Percentiles rank a stretch among this genome's conserved stretches.
Evolutionary conservation across 768 basidiomycete species (phyloP).

Genomic region (Tricholoma matsutake): DNA sequence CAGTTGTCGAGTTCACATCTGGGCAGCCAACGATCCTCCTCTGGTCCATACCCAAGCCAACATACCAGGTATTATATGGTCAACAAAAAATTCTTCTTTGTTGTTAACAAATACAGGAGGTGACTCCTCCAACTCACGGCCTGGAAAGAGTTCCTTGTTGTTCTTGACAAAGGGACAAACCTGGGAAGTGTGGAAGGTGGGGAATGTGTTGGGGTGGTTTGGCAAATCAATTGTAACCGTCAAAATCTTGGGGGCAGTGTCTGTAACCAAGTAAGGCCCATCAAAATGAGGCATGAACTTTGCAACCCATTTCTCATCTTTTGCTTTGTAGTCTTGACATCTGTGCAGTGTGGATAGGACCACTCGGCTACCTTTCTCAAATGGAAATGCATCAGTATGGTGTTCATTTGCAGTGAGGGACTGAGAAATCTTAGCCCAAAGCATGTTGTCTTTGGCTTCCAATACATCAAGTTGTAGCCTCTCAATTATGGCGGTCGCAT

Average conservation of each 20-base stretch:
- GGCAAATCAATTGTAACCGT: neutral
- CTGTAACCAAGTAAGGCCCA: neutral
- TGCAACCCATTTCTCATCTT: slow-evolving; percentile 18
- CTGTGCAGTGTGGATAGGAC: slow-evolving; percentile 26
- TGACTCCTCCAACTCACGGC: neutral
- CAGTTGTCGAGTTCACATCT: slow-evolving; percentile 16
- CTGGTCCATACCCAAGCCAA: too few relatives aligned
- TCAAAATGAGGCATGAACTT: slow-evolving; percentile 9
- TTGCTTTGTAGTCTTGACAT: slow-evolving; percentile 17
- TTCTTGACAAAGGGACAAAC: neutral
- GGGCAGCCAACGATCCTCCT: slow-evolving; percentile 21
- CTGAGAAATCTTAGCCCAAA: neutral
- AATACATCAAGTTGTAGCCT: neutral
- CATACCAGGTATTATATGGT: slow-evolving; percentile 1
- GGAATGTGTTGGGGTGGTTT: slow-evolving; percentile 1
- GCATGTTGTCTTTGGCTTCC: neutral
- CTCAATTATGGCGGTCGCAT: neutral
- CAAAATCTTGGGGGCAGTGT: neutral
- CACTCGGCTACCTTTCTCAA: slow-evolving; percentile 20
- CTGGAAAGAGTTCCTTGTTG: neutral
- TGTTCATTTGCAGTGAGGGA: neutral
- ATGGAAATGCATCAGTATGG: neutral
- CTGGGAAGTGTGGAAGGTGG: neutral
- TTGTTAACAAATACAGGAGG: neutral
- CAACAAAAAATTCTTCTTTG: neutral